Base-by-base conservation (phyloP, 2,329 filamentous ascomycete species). In the Chaetomium strumarium region DNA sequence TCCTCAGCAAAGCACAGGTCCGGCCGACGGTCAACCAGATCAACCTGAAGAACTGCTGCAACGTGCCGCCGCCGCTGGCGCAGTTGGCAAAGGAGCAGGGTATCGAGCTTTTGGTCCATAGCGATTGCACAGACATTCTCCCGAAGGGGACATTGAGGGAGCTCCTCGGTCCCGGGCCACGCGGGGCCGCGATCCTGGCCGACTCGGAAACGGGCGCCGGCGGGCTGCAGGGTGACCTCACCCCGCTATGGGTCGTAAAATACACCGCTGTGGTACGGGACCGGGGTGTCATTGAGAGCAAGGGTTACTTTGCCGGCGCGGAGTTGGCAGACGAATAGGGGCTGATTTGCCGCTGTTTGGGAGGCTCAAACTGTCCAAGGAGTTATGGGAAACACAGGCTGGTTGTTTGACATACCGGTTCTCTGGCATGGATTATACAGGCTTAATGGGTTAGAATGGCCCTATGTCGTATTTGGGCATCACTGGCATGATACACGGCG, bases 261-360 rank as follows among this genome's bases (percentile, higher is more conserved):
- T 99, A 99, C 68, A 96, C 92, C 36, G 93, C 93, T 1, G 92
- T 97, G 53, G 89, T 97, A 38, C 87, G 88, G 68, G 87, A 97
- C 67, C 79, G 93, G 49, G 93, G 93, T 13, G 93, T 99, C 9
- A 92, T 99, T 59, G 93, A 99, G 75, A 96, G 93, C 67, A 99
- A 97, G 75, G 93, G 93, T 8, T 97, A 96, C 70, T 96, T 96
- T 74, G 92, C 92, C 1, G 83, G 84, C 17, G 92, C 91, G 3
- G 85, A 90, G 65, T 70, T 93, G 59, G 73, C 74, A 43, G 73
- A 75, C 51, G 53, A 55, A 44, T 69, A 63, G 48, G 24, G 20
- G 37, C n/a, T n/a, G 46, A 13, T 20, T 5, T n/a, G 33, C 19
- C 39, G 40, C 39, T 33, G 7, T 36, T 30, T 14, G 17, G 44